Conservation (phyloP, 225 moss, liverwort and hornwort species). For the Rhytidiadelphus loreus region DNA sequence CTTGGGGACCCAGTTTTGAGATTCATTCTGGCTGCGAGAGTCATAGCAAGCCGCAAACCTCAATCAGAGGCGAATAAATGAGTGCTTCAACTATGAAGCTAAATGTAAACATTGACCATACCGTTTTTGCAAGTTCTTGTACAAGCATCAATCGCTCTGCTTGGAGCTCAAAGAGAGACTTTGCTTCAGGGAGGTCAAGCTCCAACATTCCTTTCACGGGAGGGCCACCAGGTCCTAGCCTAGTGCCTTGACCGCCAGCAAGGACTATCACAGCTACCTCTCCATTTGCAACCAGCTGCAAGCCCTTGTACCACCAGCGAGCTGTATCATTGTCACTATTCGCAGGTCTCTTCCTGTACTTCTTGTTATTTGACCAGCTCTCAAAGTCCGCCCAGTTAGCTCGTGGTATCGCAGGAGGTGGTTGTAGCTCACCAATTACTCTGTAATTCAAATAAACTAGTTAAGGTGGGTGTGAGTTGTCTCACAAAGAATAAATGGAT, state of each 20-base stretch:
- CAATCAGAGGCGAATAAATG: neutral
- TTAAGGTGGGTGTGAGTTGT: neutral
- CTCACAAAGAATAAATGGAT: neutral
- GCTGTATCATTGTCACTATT: slow-evolving; percentile 36
- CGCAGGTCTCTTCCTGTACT: slow-evolving; percentile 15
- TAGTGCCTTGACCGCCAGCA: slow-evolving; percentile 38
- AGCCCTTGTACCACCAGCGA: slow-evolving; percentile 47
- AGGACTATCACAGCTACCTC: slow-evolving; percentile 42
- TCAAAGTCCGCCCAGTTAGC: slow-evolving; percentile 57
- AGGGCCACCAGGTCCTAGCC: slow-evolving; percentile 26
- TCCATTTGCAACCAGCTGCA: slow-evolving; percentile 39
- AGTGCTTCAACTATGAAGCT: neutral
- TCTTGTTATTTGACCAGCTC: slow-evolving; percentile 38
- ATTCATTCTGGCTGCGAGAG: neutral
- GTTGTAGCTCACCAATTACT: slow-evolving; percentile 26
- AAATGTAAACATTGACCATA: neutral
- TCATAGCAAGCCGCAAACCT: neutral
- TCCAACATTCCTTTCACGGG: slow-evolving; percentile 71
- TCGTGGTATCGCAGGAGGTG: slow-evolving; percentile 50
- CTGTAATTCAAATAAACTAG: neutral
- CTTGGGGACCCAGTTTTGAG: neutral
- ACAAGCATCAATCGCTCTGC: slow-evolving; percentile 65
- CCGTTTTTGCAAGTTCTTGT: slow-evolving; percentile 58
- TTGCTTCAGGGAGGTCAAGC: slow-evolving; percentile 47
- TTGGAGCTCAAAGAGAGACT: slow-evolving; percentile 75